phyloP scores from a whole-genome alignment of 768 basidiomycete species.

The Trametes sanguinea region DNA sequence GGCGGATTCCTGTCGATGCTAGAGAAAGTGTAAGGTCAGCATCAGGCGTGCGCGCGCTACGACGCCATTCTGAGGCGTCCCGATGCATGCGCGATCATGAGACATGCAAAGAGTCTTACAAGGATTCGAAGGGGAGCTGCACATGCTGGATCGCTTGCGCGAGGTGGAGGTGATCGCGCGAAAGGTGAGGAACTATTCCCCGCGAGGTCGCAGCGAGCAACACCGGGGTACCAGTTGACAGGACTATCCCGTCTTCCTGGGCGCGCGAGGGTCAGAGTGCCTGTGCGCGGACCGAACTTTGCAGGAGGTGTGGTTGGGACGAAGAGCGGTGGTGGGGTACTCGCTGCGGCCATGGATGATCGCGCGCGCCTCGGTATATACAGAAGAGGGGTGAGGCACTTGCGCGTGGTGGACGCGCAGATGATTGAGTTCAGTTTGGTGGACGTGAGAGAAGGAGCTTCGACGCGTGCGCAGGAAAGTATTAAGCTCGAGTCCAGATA shows the following conservation, averaged over 20 bases:
- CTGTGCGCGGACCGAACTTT: conserved; percentile 28
- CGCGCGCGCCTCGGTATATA: conserved; percentile 5
- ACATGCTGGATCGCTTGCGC: conserved; percentile 61
- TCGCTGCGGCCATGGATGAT: conserved; percentile 1
- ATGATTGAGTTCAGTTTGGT: conserved; percentile 1
- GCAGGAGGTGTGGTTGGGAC: neutral
- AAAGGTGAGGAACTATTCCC: conserved; percentile 74
- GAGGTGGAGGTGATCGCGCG: conserved; percentile 55
- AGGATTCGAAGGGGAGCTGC: conserved; percentile 76
- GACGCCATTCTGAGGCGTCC: neutral
- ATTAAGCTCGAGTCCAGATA: too few relatives aligned
- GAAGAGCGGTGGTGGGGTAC: neutral
- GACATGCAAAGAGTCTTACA: conserved; percentile 52
- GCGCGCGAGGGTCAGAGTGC: conserved; percentile 24
- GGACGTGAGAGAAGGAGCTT: neutral
- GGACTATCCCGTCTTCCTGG: conserved; percentile 1
- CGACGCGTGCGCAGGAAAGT: too few relatives aligned
- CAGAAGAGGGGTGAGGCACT: neutral
- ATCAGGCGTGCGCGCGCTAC: conserved; percentile 11
- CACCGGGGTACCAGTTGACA: conserved; percentile 60
- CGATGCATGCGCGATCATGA: neutral
- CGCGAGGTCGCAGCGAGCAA: conserved; percentile 66
- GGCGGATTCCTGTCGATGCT: conserved; percentile 72
- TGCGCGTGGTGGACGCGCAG: conserved; percentile 4
- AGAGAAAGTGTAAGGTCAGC: neutral